A percentile compares a stretch with the other conserved stretches of the same genome.
These are phyloP conservation scores for Achlya hypogyna DNA, from an alignment of 352 stramenopile genomes.

Conservation along the genomic window DNA sequence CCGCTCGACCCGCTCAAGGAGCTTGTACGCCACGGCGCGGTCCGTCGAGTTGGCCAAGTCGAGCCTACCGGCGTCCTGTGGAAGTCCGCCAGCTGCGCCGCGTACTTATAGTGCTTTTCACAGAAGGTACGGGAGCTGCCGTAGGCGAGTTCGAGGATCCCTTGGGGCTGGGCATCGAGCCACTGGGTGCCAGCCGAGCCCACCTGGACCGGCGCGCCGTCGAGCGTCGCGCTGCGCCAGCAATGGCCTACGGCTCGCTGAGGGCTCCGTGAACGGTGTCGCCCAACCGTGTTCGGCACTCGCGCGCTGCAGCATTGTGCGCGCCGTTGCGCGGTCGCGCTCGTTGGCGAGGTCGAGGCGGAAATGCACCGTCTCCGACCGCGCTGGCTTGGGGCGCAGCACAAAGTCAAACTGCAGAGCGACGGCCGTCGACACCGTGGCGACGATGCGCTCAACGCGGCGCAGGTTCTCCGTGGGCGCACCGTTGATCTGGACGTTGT, in stretches of 20 bases:
- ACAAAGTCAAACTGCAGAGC: slow-evolving; percentile 9
- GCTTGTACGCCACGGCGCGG: slow-evolving; percentile 14
- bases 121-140: background rate
- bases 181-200: background rate
- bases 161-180: background rate
- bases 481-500: slow-evolving; percentile 3
- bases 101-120: slow-evolving; percentile 14
- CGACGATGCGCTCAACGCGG: background rate
- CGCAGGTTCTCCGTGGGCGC: background rate
- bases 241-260: background rate
- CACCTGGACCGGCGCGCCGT: slow-evolving; percentile 14
- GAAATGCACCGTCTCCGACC: slow-evolving; percentile 11
- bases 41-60: background rate
- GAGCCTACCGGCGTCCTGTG: background rate
- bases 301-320: background rate
- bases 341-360: slow-evolving; percentile 4
- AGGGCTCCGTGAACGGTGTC: background rate
- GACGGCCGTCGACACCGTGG: background rate
- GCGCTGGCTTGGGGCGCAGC: background rate
- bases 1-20: slow-evolving; percentile 13
- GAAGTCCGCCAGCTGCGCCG: no score
- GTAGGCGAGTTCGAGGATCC: slow-evolving; percentile 15
- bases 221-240: slow-evolving; percentile 8
- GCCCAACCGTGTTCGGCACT: background rate
- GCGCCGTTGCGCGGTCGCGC: slow-evolving; percentile 4